A percentile compares a stretch with the other conserved stretches of the same genome.
Conservation (phyloP, 2,329 filamentous ascomycete species). For the Calonectria hawksworthii region DNA sequence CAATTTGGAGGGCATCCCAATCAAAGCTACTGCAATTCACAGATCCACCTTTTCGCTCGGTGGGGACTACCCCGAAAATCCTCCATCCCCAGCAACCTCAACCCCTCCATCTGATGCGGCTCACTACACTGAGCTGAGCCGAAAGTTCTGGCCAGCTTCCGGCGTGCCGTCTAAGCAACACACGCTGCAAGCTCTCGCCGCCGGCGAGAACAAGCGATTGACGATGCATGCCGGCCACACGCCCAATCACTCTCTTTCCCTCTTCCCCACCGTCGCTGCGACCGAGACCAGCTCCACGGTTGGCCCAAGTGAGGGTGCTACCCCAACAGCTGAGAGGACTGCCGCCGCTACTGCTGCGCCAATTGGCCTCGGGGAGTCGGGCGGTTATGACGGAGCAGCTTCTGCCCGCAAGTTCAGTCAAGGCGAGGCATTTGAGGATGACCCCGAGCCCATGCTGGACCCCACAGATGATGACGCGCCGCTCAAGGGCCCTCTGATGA, state of each 20-base stretch:
- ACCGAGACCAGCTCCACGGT: constrained; percentile 51
- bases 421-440: constrained; percentile 28
- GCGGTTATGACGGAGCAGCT: not conserved
- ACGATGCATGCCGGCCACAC: constrained; percentile 76
- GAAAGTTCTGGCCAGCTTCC: constrained; percentile 16
- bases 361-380: constrained; percentile 19
- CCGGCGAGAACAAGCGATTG: constrained; percentile 64
- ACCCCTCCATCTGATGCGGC: constrained; percentile 40
- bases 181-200: constrained; percentile 62
- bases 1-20: constrained; percentile 70
- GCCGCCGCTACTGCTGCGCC: constrained; percentile 21
- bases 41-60: constrained; percentile 65
- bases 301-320: constrained; percentile 47
- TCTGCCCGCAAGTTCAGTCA: constrained; percentile 15
- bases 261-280: constrained; percentile 60
- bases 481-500: constrained; percentile 66
- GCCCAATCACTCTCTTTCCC: constrained; percentile 71
- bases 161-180: constrained; percentile 55
- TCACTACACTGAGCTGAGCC: constrained; percentile 30
- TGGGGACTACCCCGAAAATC: constrained; percentile 40
- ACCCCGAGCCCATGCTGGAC: constrained; percentile 51
- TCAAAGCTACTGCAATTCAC: constrained; percentile 68
- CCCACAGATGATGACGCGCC: constrained; percentile 60
- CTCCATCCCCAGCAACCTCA: constrained; percentile 49
- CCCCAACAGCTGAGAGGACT: constrained; percentile 44